Evolutionary conservation across 169 alveolate species (phyloP), one percentile per base, ranked within the genome.

Genomic region (Neospora caninum): DNA sequence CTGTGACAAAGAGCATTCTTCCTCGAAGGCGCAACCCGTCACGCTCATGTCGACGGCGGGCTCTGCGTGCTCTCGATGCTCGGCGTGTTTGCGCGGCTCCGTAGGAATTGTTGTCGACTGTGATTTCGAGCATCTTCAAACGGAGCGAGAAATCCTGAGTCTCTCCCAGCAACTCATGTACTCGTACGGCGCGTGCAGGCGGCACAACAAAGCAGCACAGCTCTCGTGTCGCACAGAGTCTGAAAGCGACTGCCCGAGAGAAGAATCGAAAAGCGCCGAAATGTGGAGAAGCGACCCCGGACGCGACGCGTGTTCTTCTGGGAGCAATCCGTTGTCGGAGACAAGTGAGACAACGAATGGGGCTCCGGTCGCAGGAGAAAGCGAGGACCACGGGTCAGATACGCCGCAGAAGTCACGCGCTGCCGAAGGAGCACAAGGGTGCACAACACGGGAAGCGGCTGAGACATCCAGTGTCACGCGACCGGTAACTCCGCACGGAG

Each of bases 151-250:
- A 29, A 41, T 58, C 25, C 54, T 34, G 36, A 64, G 92, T 41
- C 94, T 94, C 39, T 84, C 87, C 41, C 96, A 94, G 91, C 96
- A 94, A 89, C 95, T 94, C 84, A 92, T 94, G 95, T 94, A 83
- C 88, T 39, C 93, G 31, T 94, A 94, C 45, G 96, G 95, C n/a
- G 96, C 96, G 9, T 80, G 58, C 49, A 54, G 70, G 4, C 82
- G 84, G 20, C 39, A 49, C 38, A 93, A 93, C 42, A n/a, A 39
- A 29, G 45, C 42, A 13, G 31, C 13, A 9, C 78, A 84, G 45
- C 89, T 38, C 70, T 27, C 34, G 13, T 9, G 29, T 34, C 39
- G 36, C 58, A 45, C 36, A 82, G 36, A 41, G 18, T 45, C 53
- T 38, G 92, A 27, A 36, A 34, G n/a, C 18, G 92, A 87, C 34